Evolutionary conservation across 352 stramenopile genomes (phyloP).

Genomic region (Pythium aphanidermatum): DNA sequence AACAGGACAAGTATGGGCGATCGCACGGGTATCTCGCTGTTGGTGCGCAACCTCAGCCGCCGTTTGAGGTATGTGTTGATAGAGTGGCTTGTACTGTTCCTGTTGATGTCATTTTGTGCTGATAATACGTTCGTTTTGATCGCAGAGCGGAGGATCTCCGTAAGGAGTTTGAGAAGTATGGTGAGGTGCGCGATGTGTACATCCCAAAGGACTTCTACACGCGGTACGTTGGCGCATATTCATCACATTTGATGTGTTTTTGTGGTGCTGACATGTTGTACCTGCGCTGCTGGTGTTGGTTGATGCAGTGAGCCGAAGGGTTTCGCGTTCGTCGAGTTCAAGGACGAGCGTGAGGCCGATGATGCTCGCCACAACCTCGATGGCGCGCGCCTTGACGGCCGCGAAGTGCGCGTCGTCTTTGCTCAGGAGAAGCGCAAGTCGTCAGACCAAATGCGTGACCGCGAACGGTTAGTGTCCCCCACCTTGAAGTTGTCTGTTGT

Average conservation of each 20-base stretch:
- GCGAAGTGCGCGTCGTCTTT: slow-evolving; percentile 93
- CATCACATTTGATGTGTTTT: neutral
- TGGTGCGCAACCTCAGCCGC: slow-evolving; percentile 92
- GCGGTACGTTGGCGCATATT: slow-evolving; percentile 34
- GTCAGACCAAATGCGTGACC: slow-evolving; percentile 92
- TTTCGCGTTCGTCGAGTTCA: slow-evolving; percentile 96
- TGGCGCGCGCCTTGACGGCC: slow-evolving; percentile 87
- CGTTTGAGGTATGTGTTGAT: slow-evolving; percentile 56
- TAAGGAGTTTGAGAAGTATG: slow-evolving; percentile 91
- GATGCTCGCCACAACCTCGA: slow-evolving; percentile 91
- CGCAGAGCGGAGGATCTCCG: slow-evolving; percentile 86
- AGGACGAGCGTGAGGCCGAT: slow-evolving; percentile 86
- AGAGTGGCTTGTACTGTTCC: neutral
- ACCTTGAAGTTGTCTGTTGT: neutral
- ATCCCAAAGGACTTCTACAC: slow-evolving; percentile 94
- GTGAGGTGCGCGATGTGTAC: slow-evolving; percentile 94
- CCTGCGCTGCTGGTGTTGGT: too few species aligned
- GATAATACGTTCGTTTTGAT: neutral
- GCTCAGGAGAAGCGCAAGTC: slow-evolving; percentile 95
- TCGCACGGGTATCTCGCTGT: slow-evolving; percentile 82
- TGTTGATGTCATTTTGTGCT: neutral
- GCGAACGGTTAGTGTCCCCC: slow-evolving; percentile 45
- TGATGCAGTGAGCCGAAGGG: slow-evolving; percentile 83
- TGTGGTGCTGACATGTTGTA: neutral
- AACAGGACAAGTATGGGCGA: slow-evolving; percentile 17